These are phyloP conservation scores for Saturnispora halmiae DNA, from an alignment of 805 yeast species.

Conservation along the genomic window DNA sequence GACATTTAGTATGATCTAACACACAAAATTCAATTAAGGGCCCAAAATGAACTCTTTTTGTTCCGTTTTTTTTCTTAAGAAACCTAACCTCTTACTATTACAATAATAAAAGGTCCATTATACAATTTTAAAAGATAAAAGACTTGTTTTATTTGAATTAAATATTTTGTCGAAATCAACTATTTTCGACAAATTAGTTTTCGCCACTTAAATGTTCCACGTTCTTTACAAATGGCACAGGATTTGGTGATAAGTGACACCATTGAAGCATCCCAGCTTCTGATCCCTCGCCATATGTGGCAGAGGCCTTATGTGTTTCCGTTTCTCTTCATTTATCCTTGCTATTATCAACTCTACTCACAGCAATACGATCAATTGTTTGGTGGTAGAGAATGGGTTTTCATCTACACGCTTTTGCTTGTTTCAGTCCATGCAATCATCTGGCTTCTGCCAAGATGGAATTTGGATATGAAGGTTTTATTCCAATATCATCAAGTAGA, in stretches of 20 bases:
- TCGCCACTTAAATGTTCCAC: not conserved
- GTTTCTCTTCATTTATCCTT: slow-evolving; percentile 68
- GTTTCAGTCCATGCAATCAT: slow-evolving; percentile 65
- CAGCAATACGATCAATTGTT: slow-evolving; percentile 71
- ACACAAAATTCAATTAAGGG: too few relatives aligned
- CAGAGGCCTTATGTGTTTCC: slow-evolving; percentile 78
- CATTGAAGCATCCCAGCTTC: slow-evolving; percentile 61
- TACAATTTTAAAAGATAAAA: too few relatives aligned
- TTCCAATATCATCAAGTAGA: slow-evolving; percentile 57
- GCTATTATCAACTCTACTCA: slow-evolving; percentile 54
- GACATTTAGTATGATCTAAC: too few relatives aligned
- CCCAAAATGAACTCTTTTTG: too few relatives aligned
- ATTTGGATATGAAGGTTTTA: slow-evolving; percentile 52
- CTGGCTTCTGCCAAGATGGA: slow-evolving; percentile 94
- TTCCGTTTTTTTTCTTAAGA: too few relatives aligned
- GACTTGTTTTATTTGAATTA: not conserved
- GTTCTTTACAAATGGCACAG: slow-evolving; percentile 18
- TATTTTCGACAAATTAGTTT: not conserved
- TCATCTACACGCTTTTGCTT: slow-evolving; percentile 70
- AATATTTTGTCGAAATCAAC: not conserved
- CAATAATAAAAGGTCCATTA: too few relatives aligned
- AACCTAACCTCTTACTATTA: too few relatives aligned
- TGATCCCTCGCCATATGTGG: slow-evolving; percentile 54
- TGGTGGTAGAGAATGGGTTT: slow-evolving; percentile 92
- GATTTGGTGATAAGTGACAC: slow-evolving; percentile 59